Evolutionary conservation across 2,329 filamentous ascomycete species (phyloP).

Genomic region (Pestalotiopsis sp.): DNA sequence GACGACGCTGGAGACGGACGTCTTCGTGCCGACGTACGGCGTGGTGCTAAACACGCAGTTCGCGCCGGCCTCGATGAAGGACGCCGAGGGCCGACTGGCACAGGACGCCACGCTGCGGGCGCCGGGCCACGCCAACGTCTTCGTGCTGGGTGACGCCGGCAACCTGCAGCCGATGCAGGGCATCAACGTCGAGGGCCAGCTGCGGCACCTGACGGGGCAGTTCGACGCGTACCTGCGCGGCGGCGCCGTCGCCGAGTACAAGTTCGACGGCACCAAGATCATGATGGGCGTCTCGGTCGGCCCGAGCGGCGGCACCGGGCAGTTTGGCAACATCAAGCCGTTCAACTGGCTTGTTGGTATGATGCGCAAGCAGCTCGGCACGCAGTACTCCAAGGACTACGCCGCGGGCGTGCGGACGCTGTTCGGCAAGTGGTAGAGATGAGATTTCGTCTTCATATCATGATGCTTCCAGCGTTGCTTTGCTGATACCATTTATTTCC

Average conservation of each 20-base stretch:
- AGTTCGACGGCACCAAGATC: constrained; percentile 26
- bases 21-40: constrained; percentile 52
- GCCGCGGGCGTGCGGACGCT: constrained; percentile 30
- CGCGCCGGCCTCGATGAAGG: constrained; percentile 39
- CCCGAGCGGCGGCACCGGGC: constrained; percentile 39
- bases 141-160: constrained; percentile 47
- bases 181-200: constrained; percentile 34
- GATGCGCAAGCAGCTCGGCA: constrained; percentile 41
- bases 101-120: constrained; percentile 40
- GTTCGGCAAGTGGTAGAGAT: not conserved
- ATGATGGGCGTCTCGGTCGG: constrained; percentile 42
- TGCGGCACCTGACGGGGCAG: constrained; percentile 35
- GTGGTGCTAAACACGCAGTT: constrained; percentile 47
- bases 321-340: constrained; percentile 39
- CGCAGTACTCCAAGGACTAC: constrained; percentile 30
- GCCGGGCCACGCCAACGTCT: constrained; percentile 41
- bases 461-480: not conserved
- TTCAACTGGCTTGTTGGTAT: constrained; percentile 41
- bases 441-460: not conserved
- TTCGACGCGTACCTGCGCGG: constrained; percentile 33
- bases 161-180: constrained; percentile 40
- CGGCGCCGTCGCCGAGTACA: constrained; percentile 33
- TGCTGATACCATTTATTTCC: not conserved
- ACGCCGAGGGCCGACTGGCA: constrained; percentile 35
- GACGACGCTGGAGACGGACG: constrained; percentile 40